These are phyloP conservation scores for Aureobasidium musti DNA, from an alignment of 2,329 filamentous ascomycete species.

Conservation along the genomic window DNA sequence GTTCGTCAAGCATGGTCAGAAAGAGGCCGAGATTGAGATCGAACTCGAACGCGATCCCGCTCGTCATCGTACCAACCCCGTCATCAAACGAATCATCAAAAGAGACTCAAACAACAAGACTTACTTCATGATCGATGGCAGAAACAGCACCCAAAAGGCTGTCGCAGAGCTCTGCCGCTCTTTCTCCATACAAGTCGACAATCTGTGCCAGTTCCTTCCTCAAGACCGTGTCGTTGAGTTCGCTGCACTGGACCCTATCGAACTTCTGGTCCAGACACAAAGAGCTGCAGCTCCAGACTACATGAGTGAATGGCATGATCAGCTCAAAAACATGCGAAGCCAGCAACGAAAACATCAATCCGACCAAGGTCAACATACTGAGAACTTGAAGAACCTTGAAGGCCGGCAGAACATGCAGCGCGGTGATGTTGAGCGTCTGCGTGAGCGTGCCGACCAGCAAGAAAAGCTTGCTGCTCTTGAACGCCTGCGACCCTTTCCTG, in stretches of 20 bases:
- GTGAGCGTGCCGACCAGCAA: conserved; percentile 70
- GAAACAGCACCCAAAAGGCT: conserved; percentile 59
- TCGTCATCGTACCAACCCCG: conserved; percentile 63
- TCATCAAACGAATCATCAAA: conserved; percentile 75
- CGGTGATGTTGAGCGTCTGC: conserved; percentile 79
- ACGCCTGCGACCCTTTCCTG: conserved; percentile 64
- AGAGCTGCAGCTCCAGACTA: conserved; percentile 80
- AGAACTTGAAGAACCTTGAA: conserved; percentile 67
- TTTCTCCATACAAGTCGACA: conserved; percentile 93
- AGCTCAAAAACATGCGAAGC: conserved; percentile 69
- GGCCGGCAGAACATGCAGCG: conserved; percentile 72
- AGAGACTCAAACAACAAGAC: conserved; percentile 67
- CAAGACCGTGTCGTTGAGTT: conserved; percentile 97
- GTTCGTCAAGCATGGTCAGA: conserved; percentile 87
- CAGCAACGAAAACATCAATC: conserved; percentile 66
- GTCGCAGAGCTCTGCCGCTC: conserved; percentile 67
- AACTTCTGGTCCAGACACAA: conserved; percentile 81
- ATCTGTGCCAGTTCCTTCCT: conserved; percentile 93
- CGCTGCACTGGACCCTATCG: conserved; percentile 75
- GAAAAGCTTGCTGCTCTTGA: conserved; percentile 66
- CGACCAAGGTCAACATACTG: conserved; percentile 34
- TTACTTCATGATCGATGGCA: conserved; percentile 75
- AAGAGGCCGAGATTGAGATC: conserved; percentile 81
- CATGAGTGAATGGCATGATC: conserved; percentile 75
- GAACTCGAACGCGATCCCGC: conserved; percentile 70